Evolutionary conservation across 1,139 yeast species (phyloP), one percentile per base, ranked within the genome.

Genomic region (Taphrina populina): DNA sequence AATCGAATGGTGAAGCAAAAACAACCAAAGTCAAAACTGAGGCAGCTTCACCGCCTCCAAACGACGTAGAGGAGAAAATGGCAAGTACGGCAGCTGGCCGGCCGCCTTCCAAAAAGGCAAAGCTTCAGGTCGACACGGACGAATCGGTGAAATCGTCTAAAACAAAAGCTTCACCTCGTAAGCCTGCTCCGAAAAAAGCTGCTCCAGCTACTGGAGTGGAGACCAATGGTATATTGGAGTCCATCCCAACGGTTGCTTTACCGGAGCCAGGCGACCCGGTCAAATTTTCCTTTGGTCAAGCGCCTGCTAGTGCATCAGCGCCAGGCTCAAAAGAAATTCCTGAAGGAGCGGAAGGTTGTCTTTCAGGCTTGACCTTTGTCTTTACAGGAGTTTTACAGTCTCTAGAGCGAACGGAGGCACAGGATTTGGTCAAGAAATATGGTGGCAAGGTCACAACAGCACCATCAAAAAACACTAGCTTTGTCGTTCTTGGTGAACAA

Each of bases 361-460:
- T 62, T 6, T 57, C 62, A 7, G 98, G 98, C 0, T 71, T 92
- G 46, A 88, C 95, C 0, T 84, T 92, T 62, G 97, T 94, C 0
- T 92, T 94, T 66, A 92, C 98, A 0, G 99, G 99, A 30, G 80
- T 82, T 3, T 69, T 92, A 59, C 95, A 96, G 0, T 79, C 79
- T 24, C 70, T 92, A 36, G 87, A 86, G 60, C 78, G 99, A 61
- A 83, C 79, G 1, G 82, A 80, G 26, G 84, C 92, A 20, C 94
- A 84, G 64, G 76, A 77, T 29, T 67, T 87, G 23, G 95, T 96
- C 3, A 83, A 86, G 64, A 76, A 78, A 61, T 88, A 90, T 65
- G 98, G 98, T 13, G 99, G 96, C n/a, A 83, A 83, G 64, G 95
- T 90, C 10, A 87, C 96, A 1, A 81, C 87, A 62, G 79, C 96